A percentile compares a stretch with the other conserved stretches of the same genome.
These are phyloP conservation scores for Clavulina sp. DNA, from an alignment of 768 basidiomycete genomes.

Conservation along the genomic window DNA sequence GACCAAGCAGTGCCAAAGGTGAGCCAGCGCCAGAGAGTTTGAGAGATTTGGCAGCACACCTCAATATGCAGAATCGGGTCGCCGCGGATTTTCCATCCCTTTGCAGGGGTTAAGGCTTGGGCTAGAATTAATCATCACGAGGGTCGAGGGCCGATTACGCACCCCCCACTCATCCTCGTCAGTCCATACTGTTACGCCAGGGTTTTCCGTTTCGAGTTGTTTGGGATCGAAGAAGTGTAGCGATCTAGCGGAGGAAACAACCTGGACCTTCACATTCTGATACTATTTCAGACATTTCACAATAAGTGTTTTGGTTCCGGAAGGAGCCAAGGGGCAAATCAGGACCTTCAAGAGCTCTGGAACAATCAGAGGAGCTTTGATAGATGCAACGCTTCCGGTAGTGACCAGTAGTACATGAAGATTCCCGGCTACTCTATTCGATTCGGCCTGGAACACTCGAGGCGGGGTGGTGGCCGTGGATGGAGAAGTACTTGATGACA, in stretches of 20 bases:
- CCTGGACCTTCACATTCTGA: constrained; percentile 55
- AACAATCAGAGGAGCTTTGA: constrained; percentile 85
- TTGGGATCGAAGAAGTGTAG: constrained; percentile 53
- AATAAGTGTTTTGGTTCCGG: background rate
- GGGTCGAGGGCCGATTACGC: constrained; percentile 17
- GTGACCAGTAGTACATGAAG: constrained; percentile 62
- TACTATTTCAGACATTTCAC: constrained; percentile 30
- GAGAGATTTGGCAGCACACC: constrained; percentile 33
- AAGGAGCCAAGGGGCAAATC: background rate
- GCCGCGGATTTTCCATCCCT: constrained; percentile 62
- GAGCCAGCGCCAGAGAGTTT: too few relatives aligned
- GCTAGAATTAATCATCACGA: background rate
- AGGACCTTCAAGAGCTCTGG: constrained; percentile 44
- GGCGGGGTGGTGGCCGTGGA: too few relatives aligned
- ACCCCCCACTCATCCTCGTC: constrained; percentile 92
- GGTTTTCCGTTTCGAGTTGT: constrained; percentile 26
- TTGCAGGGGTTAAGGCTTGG: constrained; percentile 1
- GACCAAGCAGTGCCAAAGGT: background rate
- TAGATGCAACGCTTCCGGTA: constrained; percentile 88
- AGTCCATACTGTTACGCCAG: constrained; percentile 57
- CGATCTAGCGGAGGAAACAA: constrained; percentile 64
- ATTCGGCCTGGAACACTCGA: constrained; percentile 9
- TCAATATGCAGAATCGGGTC: constrained; percentile 96
- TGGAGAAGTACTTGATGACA: too few relatives aligned
- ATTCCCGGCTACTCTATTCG: constrained; percentile 2